These are phyloP conservation scores for Mycena crocata DNA, from an alignment of 768 basidiomycete genomes.

Conservation along the genomic window DNA sequence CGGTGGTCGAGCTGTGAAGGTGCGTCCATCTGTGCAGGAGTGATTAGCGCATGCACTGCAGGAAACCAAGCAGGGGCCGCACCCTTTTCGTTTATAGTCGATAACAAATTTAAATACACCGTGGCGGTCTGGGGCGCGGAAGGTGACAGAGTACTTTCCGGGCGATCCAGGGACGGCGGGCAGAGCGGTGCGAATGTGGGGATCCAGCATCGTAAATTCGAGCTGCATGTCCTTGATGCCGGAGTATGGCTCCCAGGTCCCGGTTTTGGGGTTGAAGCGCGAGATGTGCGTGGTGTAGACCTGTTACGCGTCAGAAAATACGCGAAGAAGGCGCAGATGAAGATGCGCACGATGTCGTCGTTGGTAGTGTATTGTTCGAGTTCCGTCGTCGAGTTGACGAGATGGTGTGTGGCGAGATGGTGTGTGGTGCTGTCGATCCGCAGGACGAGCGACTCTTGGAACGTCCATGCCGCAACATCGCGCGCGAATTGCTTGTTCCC, in stretches of 20 bases:
- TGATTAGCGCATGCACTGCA: constrained; percentile 6
- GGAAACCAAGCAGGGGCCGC: constrained; percentile 38
- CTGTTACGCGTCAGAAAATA: constrained; percentile 50
- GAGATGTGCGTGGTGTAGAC: constrained; percentile 82
- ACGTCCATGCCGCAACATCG: constrained; percentile 89
- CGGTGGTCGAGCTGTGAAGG: constrained; percentile 77
- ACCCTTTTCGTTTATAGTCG: constrained; percentile 92
- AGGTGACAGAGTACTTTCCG: constrained; percentile 82
- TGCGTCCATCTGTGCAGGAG: constrained; percentile 72
- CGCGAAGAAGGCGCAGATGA: background rate
- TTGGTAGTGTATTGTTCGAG: constrained; percentile 86
- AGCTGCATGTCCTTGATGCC: constrained; percentile 85
- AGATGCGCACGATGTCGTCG: constrained; percentile 75
- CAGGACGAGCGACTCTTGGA: constrained; percentile 87
- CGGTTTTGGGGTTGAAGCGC: constrained; percentile 65
- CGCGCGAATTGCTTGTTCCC: constrained; percentile 81
- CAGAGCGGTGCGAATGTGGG: constrained; percentile 89
- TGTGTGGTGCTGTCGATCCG: constrained; percentile 83
- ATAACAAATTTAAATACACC: constrained; percentile 99
- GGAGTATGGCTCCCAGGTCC: constrained; percentile 79
- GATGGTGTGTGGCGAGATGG: constrained; percentile 80
- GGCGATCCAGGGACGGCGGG: constrained; percentile 64
- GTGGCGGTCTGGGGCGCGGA: constrained; percentile 94
- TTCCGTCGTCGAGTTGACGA: constrained; percentile 70
- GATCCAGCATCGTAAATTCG: constrained; percentile 99